A percentile compares a stretch with the other conserved stretches of the same genome.
Conservation (phyloP, 129 eudicot species). For the Saussurea involucrata region DNA sequence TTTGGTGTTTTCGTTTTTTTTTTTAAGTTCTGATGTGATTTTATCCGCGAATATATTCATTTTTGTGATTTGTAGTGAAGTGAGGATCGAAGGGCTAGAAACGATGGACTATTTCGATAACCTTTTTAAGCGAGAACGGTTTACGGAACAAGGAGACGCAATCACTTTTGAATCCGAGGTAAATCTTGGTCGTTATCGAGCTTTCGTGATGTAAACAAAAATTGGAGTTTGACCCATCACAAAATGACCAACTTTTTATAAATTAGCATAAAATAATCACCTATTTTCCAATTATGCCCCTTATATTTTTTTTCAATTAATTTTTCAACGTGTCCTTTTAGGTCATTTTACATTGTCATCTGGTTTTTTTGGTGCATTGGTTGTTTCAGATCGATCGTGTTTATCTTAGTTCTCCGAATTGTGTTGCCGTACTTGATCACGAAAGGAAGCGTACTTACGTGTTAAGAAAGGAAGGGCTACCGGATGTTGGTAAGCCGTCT, state of each 20-base stretch:
- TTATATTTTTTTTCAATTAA: not conserved
- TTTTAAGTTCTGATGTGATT: not conserved
- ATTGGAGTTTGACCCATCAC: not conserved
- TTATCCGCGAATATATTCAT: not conserved
- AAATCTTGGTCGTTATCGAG: constrained; percentile 8
- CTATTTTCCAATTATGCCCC: not conserved
- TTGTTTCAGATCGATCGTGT: constrained; percentile 76
- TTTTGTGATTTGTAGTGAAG: constrained; percentile 55
- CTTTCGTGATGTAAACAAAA: not conserved
- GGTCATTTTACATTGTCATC: not conserved
- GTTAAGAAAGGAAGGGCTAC: constrained; percentile 80
- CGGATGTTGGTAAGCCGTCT: constrained; percentile 68
- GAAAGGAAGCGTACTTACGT: constrained; percentile 81
- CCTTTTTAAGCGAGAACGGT: constrained; percentile 66
- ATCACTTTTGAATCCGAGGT: constrained; percentile 94
- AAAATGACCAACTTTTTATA: too few species aligned
- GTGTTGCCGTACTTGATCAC: constrained; percentile 91
- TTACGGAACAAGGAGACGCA: constrained; percentile 96
- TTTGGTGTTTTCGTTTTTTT: not conserved
- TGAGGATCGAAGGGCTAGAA: constrained; percentile 94
- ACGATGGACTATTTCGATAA: constrained; percentile 86
- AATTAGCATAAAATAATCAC: too few species aligned
- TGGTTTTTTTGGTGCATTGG: not conserved
- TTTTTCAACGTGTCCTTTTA: not conserved
- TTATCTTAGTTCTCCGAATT: constrained; percentile 66